These are phyloP conservation scores for Mycena rosella DNA, from an alignment of 768 basidiomycete species.

Conservation along the genomic window DNA sequence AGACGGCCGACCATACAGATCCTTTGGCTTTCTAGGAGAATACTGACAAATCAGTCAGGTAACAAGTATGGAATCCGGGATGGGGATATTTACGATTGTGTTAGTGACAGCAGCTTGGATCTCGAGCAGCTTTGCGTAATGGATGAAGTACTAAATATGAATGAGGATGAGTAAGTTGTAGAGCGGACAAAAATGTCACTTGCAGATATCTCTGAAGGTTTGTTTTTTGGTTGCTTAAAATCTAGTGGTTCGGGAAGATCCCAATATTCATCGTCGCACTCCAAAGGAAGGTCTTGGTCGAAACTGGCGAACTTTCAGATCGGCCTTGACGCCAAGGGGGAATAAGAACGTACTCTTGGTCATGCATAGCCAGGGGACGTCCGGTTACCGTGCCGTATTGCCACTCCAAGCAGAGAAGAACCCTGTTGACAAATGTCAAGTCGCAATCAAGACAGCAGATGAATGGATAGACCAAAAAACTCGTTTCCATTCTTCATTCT, in stretches of 20 bases:
- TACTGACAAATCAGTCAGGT: slow-evolving; percentile 52
- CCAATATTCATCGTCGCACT: slow-evolving; percentile 81
- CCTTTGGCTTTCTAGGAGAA: slow-evolving; percentile 59
- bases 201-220: slow-evolving; percentile 56
- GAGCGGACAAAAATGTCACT: background rate
- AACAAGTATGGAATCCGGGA: background rate
- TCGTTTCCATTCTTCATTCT: slow-evolving; percentile 74
- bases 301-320: background rate
- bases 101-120: slow-evolving; percentile 58
- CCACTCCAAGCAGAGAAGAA: slow-evolving; percentile 39
- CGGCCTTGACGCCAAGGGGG: background rate
- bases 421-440: slow-evolving; percentile 13
- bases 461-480: slow-evolving; percentile 57
- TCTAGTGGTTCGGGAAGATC: slow-evolving; percentile 51
- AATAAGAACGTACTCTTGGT: slow-evolving; percentile 66
- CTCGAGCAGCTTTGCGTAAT: slow-evolving; percentile 59
- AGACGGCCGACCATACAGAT: slow-evolving; percentile 25
- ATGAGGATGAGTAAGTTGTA: background rate
- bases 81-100: slow-evolving; percentile 57
- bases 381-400: slow-evolving; percentile 57
- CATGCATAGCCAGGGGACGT: slow-evolving; percentile 67
- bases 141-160: slow-evolving; percentile 54
- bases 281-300: slow-evolving; percentile 70
- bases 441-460: background rate
- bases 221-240: slow-evolving; percentile 68